Base-by-base conservation (phyloP, 78 protist genomes). In the Cyanophora paradoxa region DNA sequence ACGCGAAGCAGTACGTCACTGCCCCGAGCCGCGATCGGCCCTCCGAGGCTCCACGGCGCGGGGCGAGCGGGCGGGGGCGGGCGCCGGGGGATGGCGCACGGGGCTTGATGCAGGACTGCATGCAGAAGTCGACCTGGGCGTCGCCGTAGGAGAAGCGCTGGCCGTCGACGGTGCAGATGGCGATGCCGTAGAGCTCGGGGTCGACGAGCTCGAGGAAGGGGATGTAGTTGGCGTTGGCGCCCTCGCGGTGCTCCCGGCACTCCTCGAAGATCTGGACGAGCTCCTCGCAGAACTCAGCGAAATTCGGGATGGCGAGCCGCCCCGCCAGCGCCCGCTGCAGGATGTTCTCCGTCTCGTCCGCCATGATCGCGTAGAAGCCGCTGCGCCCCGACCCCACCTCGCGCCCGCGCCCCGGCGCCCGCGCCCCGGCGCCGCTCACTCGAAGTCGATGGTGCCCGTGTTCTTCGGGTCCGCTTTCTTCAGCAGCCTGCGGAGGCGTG, bases 151-250 rank as follows among this genome's bases (percentile, higher is more conserved):
- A 24, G 56, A 67, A 79, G 22, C 79, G 72, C 74, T 87, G 88
- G 13, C 91, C 91, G 41, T 82, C 83, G 30, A 75, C 63, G 26
- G 88, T 72, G 13, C 83, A 79, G 30, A 87, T 52, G 14, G 83
- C 8, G 16, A 59, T 42, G 24, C 76, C 76, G 14, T 17, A 46
- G 30, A 72, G 28, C 24, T 54, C 42, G n/a, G 33, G 74, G 16
- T 69, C 74, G n/a, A 37, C 74, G n/a, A 17, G 16, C 17, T 14
- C 74, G 26, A 69, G 65, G n/a, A 20, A 17, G 40, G 74, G 74
- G 16, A 69, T 69, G 59, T 69, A 69, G 48, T 42, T 11, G 7
- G 48, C 48, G 48, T 42, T 42, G 48, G 48, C 48, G 48, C 48
- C 48, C 7, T 42, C 48, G 24, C 11, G 7, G 48, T 13, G 7